Evolutionary conservation across 2,329 filamentous ascomycete genomes (phyloP).

Genomic region (Phaeosphaeria sp.): DNA sequence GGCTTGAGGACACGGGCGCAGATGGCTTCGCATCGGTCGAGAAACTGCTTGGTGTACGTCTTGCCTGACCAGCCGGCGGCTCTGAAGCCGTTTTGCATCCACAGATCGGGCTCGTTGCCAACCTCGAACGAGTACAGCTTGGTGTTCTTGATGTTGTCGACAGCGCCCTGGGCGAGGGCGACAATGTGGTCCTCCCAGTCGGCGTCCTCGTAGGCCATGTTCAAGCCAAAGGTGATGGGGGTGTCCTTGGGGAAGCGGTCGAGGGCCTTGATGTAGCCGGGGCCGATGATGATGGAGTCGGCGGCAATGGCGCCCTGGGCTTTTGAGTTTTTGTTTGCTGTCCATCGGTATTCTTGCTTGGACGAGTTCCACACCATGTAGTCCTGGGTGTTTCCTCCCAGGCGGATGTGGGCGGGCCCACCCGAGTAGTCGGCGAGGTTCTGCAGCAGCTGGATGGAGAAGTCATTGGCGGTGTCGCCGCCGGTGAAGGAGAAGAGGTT

Average conservation of each 20-base stretch:
- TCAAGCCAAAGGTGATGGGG: conserved; percentile 58
- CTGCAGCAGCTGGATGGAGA: conserved; percentile 57
- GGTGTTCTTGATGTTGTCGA: conserved; percentile 46
- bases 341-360: conserved; percentile 47
- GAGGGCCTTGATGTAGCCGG: conserved; percentile 55
- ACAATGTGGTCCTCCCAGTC: conserved; percentile 55
- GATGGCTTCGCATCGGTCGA: conserved; percentile 52
- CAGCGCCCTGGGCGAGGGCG: conserved; percentile 49
- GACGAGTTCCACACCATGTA: conserved; percentile 55
- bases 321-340: conserved; percentile 46
- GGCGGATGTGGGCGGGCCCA: conserved; percentile 55
- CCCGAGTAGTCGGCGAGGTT: conserved; percentile 59
- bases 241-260: conserved; percentile 59
- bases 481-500: conserved; percentile 61
- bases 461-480: conserved; percentile 47
- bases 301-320: conserved; percentile 51
- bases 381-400: conserved; percentile 61
- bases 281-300: conserved; percentile 56
- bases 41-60: conserved; percentile 55
- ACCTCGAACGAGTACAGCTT: conserved; percentile 53
- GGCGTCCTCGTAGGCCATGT: conserved; percentile 55
- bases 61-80: conserved; percentile 53
- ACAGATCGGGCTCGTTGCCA: conserved; percentile 54
- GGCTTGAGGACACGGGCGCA: conserved; percentile 55
- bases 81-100: conserved; percentile 54